Evolutionary conservation across 1,284 basidiomycete genomes (phyloP), one percentile per base, ranked within the genome.

Genomic region (Ustilago trichophora): DNA sequence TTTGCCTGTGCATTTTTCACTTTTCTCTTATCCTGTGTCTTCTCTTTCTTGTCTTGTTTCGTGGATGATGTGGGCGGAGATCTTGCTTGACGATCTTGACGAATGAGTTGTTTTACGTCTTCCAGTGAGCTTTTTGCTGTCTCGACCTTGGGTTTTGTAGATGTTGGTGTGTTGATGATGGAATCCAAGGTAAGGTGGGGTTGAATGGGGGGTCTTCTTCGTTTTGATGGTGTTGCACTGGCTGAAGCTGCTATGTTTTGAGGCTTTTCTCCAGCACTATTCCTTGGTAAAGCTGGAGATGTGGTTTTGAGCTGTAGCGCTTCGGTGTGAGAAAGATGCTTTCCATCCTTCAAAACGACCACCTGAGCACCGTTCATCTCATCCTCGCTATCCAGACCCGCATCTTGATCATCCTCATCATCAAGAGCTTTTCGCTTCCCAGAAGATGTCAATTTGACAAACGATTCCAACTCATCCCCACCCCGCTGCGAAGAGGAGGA

Each of bases 291-390:
- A n/a, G n/a, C 11, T 5, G 19, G 18, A 25, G 36, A 22, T 21
- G 36, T 10, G 9, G 36, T 13, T 6, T 46, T 64, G 9, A 48
- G 2, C 8, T 10, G 26, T 15, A 45, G n/a, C 16, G 62, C 71
- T 22, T 78, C 51, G 11, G 75, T 67, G 2, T 38, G 42, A 3
- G 58, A 60, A 4, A 78, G 40, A 37, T 77, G 76, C 35, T 69
- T 75, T 6, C 73, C 68, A 25, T 75, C 64, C 15, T 75, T 73
- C 2, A 78, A 36, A 5, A 78, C 70, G 18, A 78, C 76, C 4
- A 78, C 58, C 51, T 75, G 72, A 2, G 76, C 76, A 5, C 66
- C 65, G 8, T 40, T 42, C 25, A 67, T 32, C 11, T 76, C 75
- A 18, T 72, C 60, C 6, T 72, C 70, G 35, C 56, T 48, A 11